These are phyloP conservation scores for Casuarina glauca DNA, from an alignment of 306 rosid genomes.

Conservation along the genomic window DNA sequence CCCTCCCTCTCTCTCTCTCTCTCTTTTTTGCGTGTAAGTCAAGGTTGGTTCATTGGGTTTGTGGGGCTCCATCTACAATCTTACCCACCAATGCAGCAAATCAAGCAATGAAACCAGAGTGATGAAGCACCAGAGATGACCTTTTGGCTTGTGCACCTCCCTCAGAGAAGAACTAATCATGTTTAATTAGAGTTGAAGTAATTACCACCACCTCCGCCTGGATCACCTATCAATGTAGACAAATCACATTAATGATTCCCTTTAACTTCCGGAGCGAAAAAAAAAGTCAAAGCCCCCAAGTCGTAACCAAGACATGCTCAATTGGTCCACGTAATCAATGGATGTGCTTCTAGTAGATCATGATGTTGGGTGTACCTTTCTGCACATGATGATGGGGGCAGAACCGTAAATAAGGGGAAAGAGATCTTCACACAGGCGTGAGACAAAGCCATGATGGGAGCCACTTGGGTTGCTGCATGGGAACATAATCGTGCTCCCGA, in stretches of 20 bases:
- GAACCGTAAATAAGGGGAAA: conserved; percentile 17
- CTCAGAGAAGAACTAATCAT: conserved; percentile 7
- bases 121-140: neutral
- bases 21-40: conserved; percentile 25
- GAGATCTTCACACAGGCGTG: conserved; percentile 46
- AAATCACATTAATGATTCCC: conserved; percentile 24
- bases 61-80: conserved; percentile 26
- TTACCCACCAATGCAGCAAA: conserved; percentile 13
- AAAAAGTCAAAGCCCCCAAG: conserved; percentile 43
- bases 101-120: conserved; percentile 4
- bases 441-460: conserved; percentile 52
- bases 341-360: conserved; percentile 38
- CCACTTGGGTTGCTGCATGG: conserved; percentile 57
- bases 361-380: conserved; percentile 46
- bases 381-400: conserved; percentile 42
- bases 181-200: conserved; percentile 1
- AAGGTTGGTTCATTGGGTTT: conserved; percentile 30
- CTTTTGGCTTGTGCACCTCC: neutral
- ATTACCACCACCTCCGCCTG: neutral
- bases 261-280: conserved; percentile 30
- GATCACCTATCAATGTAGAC: neutral
- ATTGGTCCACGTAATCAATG: conserved; percentile 56
- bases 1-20: neutral
- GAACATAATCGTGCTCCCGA: conserved; percentile 32
- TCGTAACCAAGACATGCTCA: conserved; percentile 35